Conservation (phyloP, 179 eudicot genomes). For the Nepenthes alata region DNA sequence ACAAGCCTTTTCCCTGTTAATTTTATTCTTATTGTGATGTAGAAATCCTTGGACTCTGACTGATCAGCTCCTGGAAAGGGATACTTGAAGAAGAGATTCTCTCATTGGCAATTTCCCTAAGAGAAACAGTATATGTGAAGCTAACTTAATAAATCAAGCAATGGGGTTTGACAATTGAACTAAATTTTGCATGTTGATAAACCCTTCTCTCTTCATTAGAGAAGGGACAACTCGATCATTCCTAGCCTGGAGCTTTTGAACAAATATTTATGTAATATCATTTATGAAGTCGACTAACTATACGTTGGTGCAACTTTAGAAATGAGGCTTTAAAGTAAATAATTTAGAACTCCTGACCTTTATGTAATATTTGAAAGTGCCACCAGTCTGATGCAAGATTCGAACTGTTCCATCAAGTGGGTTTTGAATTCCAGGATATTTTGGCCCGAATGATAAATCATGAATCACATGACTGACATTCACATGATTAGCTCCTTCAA, state of each 20-base stretch:
- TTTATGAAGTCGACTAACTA: too few relatives aligned
- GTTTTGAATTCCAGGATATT: constrained; percentile 87
- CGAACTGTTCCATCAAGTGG: constrained; percentile 81
- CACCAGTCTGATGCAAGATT: constrained; percentile 64
- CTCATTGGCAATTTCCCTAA: too few relatives aligned
- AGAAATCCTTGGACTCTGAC: too few relatives aligned
- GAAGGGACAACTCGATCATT: neutral
- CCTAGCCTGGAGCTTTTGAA: too few relatives aligned
- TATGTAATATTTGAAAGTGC: constrained; percentile 90
- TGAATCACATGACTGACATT: constrained; percentile 95
- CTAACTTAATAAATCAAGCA: too few relatives aligned
- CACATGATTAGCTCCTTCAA: constrained; percentile 79
- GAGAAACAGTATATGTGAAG: too few relatives aligned
- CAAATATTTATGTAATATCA: too few relatives aligned
- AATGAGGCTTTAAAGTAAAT: neutral
- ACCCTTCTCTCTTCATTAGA: neutral
- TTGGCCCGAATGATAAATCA: constrained; percentile 91
- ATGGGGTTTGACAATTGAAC: neutral
- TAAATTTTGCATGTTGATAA: neutral
- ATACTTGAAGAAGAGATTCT: too few relatives aligned
- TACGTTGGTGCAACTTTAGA: neutral
- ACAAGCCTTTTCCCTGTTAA: too few relatives aligned
- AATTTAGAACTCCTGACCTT: constrained; percentile 38
- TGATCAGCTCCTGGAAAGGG: too few relatives aligned
- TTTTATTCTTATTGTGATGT: too few relatives aligned